These are phyloP conservation scores for Hypholoma sublateritium DNA, from an alignment of 768 basidiomycete species.

Conservation along the genomic window DNA sequence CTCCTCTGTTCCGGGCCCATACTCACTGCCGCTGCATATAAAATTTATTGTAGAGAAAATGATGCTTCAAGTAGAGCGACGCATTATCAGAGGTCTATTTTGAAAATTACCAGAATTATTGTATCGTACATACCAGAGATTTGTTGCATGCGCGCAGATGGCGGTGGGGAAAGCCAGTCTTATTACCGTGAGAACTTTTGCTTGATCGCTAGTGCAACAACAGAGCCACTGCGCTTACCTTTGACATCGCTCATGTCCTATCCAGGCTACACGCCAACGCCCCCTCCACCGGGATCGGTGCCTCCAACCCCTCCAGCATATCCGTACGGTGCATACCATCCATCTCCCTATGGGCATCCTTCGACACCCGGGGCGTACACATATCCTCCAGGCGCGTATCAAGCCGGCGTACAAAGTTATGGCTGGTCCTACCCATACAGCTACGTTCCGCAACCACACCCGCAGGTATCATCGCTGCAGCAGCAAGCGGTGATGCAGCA, in stretches of 20 bases:
- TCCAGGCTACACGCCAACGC: slow-evolving; percentile 20
- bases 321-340: slow-evolving; percentile 63
- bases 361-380: slow-evolving; percentile 50
- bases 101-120: too few relatives aligned
- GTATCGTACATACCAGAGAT: too few relatives aligned
- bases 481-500: slow-evolving; percentile 21
- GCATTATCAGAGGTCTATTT: too few relatives aligned
- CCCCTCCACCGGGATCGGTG: slow-evolving; percentile 17
- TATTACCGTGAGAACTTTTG: too few relatives aligned
- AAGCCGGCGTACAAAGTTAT: slow-evolving; percentile 68
- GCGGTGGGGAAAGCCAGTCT: too few relatives aligned
- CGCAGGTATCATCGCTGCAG: slow-evolving; percentile 21
- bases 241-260: slow-evolving; percentile 15
- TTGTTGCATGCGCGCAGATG: too few relatives aligned
- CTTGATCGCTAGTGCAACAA: too few relatives aligned
- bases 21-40: too few relatives aligned
- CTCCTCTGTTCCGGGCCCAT: too few relatives aligned
- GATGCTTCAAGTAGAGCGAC: too few relatives aligned
- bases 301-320: slow-evolving; percentile 54
- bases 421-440: slow-evolving; percentile 74
- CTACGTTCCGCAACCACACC: slow-evolving; percentile 48
- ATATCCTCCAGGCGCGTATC: slow-evolving; percentile 50
- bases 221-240: background rate
- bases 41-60: too few relatives aligned
- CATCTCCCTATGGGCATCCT: slow-evolving; percentile 44